Percentiles rank a stretch among this genome's conserved stretches.
Evolutionary conservation across 2,329 filamentous ascomycete species (phyloP).

Genomic region (Trichoderma atrobrunneum): DNA sequence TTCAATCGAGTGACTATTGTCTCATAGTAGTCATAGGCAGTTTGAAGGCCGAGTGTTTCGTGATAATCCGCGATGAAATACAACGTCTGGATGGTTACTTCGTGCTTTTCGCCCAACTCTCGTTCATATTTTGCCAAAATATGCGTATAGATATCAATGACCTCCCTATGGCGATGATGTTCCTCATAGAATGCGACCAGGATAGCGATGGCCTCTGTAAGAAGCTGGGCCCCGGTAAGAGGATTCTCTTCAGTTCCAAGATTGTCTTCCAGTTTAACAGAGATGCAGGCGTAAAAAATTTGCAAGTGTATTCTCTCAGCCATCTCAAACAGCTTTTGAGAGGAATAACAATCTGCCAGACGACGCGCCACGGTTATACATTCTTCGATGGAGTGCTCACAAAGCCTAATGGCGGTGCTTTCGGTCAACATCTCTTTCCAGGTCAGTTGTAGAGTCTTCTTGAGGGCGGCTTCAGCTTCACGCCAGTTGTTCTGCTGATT

Average conservation of each 20-base stretch:
- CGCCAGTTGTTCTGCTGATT: conserved; percentile 33
- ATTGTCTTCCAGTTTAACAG: neutral
- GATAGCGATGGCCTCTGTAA: conserved; percentile 29
- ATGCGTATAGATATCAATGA: conserved; percentile 36
- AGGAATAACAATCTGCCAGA: neutral
- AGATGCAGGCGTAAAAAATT: neutral
- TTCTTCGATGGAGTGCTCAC: neutral
- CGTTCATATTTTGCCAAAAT: conserved; percentile 35
- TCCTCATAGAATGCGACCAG: conserved; percentile 35
- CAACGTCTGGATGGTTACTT: neutral
- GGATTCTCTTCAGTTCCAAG: neutral
- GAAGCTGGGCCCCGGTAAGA: conserved; percentile 14
- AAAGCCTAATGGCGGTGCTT: neutral
- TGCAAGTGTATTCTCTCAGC: neutral
- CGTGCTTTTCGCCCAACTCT: conserved; percentile 16
- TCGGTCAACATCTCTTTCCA: conserved; percentile 31
- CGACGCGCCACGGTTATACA: neutral
- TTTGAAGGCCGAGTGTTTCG: neutral
- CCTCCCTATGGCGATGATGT: conserved; percentile 39
- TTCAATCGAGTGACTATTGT: neutral
- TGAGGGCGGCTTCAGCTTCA: conserved; percentile 36
- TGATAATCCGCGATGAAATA: neutral
- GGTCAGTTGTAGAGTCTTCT: conserved; percentile 36
- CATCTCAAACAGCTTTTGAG: neutral
- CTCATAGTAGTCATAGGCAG: neutral